Conservation (phyloP, 306 rosid species). For the Herpetospermum pedunculosum region DNA sequence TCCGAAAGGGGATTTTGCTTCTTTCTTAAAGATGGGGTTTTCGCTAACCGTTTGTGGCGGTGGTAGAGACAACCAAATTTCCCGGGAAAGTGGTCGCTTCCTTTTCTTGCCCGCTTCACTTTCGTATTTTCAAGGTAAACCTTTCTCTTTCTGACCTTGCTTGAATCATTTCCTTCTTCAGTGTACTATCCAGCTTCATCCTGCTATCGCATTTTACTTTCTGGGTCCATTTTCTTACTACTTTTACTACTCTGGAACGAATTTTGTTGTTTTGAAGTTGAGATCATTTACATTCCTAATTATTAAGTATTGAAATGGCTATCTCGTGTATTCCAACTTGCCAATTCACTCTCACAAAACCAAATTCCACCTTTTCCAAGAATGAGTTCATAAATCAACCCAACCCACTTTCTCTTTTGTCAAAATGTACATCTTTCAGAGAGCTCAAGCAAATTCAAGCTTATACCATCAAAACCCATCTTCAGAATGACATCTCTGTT, state of each 20-base stretch:
- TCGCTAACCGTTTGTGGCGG: not conserved
- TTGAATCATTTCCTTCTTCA: not conserved
- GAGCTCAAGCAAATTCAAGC: slow-evolving; percentile 72
- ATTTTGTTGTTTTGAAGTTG: slow-evolving; percentile 4
- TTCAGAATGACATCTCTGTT: slow-evolving; percentile 30
- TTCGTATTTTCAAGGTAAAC: slow-evolving; percentile 26
- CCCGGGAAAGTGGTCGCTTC: not conserved
- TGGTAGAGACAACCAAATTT: not conserved
- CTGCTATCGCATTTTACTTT: not conserved
- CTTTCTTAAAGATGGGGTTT: not conserved
- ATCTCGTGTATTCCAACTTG: slow-evolving; percentile 24
- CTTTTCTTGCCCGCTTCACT: not conserved
- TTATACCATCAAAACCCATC: slow-evolving; percentile 52
- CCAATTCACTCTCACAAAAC: slow-evolving; percentile 28
- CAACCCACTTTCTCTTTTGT: slow-evolving; percentile 37
- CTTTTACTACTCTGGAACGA: not conserved
- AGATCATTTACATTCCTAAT: not conserved
- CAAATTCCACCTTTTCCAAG: slow-evolving; percentile 16
- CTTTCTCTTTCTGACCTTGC: not conserved
- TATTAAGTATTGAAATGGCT: slow-evolving; percentile 24
- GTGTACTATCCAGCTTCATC: not conserved
- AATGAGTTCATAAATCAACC: slow-evolving; percentile 14
- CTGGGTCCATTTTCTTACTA: not conserved
- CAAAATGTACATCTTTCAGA: slow-evolving; percentile 48
- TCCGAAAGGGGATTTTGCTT: not conserved